Base-by-base conservation (phyloP, 495 filamentous ascomycete species). In the Hypoxylon intermedium region DNA sequence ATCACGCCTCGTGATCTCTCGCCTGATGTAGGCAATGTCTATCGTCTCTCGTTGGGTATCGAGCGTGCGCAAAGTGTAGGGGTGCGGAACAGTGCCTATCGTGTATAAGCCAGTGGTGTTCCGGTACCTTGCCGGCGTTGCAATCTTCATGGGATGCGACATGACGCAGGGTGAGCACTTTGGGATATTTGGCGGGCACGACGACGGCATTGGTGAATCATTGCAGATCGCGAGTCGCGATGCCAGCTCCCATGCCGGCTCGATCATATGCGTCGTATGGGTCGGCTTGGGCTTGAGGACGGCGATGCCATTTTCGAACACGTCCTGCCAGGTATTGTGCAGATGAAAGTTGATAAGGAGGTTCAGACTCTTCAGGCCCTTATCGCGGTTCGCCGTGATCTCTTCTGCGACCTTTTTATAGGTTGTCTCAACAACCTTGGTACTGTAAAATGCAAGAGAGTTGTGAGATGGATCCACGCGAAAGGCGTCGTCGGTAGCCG, bases 11-110 rank as follows among this genome's bases (percentile, higher is more conserved):
- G 38, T 58, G 2, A 88, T 88, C 12, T 89, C 78, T 23, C 89
- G 85, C 36, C 93, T 88, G 45, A 98, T 82, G 72, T 86, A 91
- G 9, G 80, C 74, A 1, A 85, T 77, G 44, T 85, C 83, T 23
- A 91, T 72, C 2, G 83, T 76, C 1, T 83, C 77, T 3, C 74
- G 70, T 4, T 75, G 70, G 45, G 76, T 69, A 40, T 68, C 56
- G 3, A 98, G 76, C 13, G 83, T 82, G 41, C 85, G 78, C 7
- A 91, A 75, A 7, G 93, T 96, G 74, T 90, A 96, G 0, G 94
- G 94, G 64, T 98, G 94, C 0, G 94, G 93, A 5, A 98, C 85
- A 6, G 85, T 88, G 63, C 87, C 92, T 61, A 98, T 90, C 13
- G 88, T 90, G 76, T 91, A 97, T 11, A 86, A 64, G 6, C 76